Base-by-base conservation (phyloP, 2,329 filamentous ascomycete species). In the Diaporthe humulicola region DNA sequence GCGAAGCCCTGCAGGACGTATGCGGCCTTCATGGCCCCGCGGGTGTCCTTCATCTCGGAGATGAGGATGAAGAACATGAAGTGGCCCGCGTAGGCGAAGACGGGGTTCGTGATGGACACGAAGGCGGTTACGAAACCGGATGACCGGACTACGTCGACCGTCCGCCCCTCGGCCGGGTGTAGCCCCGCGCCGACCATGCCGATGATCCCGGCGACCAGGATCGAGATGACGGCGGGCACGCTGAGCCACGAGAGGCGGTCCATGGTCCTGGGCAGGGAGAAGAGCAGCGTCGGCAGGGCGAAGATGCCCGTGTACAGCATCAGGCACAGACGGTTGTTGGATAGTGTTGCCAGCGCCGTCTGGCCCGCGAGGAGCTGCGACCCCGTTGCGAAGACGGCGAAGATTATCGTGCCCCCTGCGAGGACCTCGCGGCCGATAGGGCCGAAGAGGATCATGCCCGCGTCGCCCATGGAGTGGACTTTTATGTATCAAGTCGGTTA, bases 381-480 rank as follows among this genome's bases (percentile, higher is more conserved):
- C 4, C 88, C 88, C 0, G 87, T 86, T 1, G 84, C 86, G 75
- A 86, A 89, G 38, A 90, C 82, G 52, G 87, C 87, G 77, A 90
- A 90, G 76, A 88, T 83, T 71, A 89, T 80, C 0, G 87, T 89
- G 4, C 88, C 88, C 25, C 81, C 83, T 40, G 84, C 84, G 50
- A 90, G 83, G 17, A 89, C 76, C 76, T 88, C 88, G 33, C 87
- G 84, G 0, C 89, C 88, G 7, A 87, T 74, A 2, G 84, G 86
- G 3, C 90, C 89, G 72, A 90, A 89, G 28, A 91, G 83, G 70
- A 90, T 86, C 56, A 81, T 81, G 22, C 89, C 89, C 0, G 88
- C 89, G 76, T 91, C 89, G 56, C 89, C 89, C 82, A 90, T 90
- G 70, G 87, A 87, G 77, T 91, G 90, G 4, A 90, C 88, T 85